These are phyloP conservation scores for Dioscorea cayenensis DNA, from an alignment of 116 monocot genomes.

Conservation along the genomic window DNA sequence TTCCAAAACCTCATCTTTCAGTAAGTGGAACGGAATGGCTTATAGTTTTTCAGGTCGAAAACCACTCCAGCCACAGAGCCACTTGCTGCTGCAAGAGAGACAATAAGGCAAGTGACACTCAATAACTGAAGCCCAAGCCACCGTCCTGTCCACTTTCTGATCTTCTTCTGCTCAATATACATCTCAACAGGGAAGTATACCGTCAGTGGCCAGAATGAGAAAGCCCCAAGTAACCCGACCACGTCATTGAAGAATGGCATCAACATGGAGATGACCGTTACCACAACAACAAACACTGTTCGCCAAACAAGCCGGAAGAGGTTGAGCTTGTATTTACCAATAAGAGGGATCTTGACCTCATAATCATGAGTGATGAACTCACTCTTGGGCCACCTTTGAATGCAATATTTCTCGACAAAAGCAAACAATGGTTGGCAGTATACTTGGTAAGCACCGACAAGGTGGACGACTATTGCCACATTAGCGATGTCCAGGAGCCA, in stretches of 20 bases:
- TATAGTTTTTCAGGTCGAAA: slow-evolving; percentile 43
- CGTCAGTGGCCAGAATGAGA: slow-evolving; percentile 71
- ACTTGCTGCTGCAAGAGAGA: slow-evolving; percentile 43
- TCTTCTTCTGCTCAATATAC: slow-evolving; percentile 65
- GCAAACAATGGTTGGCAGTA: slow-evolving; percentile 52
- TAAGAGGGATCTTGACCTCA: slow-evolving; percentile 2
- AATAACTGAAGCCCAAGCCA: slow-evolving; percentile 49
- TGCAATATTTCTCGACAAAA: slow-evolving; percentile 36
- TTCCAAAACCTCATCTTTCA: slow-evolving; percentile 7
- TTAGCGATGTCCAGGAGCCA: slow-evolving; percentile 73
- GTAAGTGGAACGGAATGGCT: slow-evolving; percentile 36
- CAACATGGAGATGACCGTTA: slow-evolving; percentile 54
- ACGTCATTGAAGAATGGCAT: slow-evolving; percentile 84
- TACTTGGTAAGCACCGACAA: slow-evolving; percentile 74
- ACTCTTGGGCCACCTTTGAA: slow-evolving; percentile 25
- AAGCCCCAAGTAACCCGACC: slow-evolving; percentile 59
- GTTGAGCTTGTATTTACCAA: slow-evolving; percentile 28
- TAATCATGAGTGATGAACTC: slow-evolving; percentile 30
- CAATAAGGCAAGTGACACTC: slow-evolving; percentile 44
- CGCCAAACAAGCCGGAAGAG: slow-evolving; percentile 55
- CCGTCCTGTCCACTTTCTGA: slow-evolving; percentile 23
- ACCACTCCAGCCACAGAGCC: slow-evolving; percentile 65
- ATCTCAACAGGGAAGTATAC: slow-evolving; percentile 78
- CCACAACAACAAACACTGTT: slow-evolving; percentile 41
- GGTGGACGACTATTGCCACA: slow-evolving; percentile 62